Percentiles rank a stretch among this genome's conserved stretches.
phyloP scores from a whole-genome alignment of 768 basidiomycete species.

The Russula foetens region DNA sequence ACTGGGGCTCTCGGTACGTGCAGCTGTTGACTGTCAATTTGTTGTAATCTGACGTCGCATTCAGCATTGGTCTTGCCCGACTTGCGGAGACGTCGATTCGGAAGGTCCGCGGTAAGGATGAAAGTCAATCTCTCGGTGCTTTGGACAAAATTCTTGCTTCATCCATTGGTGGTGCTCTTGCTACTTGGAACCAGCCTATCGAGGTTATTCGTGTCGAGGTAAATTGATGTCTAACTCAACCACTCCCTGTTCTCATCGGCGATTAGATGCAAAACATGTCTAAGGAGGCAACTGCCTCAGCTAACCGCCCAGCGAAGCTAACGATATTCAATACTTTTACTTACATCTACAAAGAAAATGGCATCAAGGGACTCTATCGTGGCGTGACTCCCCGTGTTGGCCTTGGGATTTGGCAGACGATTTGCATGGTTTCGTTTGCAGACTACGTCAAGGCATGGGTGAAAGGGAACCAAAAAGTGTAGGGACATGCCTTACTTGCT shows the following conservation, averaged over 20 bases:
- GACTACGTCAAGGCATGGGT: constrained; percentile 91
- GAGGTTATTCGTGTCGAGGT: constrained; percentile 97
- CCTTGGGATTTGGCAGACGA: constrained; percentile 93
- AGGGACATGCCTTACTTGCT: background rate
- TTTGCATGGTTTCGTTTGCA: constrained; percentile 98
- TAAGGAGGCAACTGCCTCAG: constrained; percentile 53
- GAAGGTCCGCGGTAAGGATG: constrained; percentile 66
- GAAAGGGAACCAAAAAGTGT: constrained; percentile 27
- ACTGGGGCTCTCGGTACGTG: constrained; percentile 83
- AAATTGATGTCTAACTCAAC: constrained; percentile 10
- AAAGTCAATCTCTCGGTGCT: constrained; percentile 64
- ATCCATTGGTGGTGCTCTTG: constrained; percentile 86
- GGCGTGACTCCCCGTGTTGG: constrained; percentile 96
- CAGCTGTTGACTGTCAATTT: background rate
- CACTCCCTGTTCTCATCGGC: background rate
- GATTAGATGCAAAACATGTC: constrained; percentile 97
- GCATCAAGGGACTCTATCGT: constrained; percentile 92
- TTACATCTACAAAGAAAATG: constrained; percentile 97
- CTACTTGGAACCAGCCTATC: constrained; percentile 99
- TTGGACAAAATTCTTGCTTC: constrained; percentile 86
- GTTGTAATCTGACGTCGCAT: constrained; percentile 10
- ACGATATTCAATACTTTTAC: constrained; percentile 85
- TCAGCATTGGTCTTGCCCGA: constrained; percentile 93
- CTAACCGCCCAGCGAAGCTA: constrained; percentile 82
- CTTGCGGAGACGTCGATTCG: constrained; percentile 79